Conservation (phyloP, 2,329 filamentous ascomycete species). For the Alternaria sp. region DNA sequence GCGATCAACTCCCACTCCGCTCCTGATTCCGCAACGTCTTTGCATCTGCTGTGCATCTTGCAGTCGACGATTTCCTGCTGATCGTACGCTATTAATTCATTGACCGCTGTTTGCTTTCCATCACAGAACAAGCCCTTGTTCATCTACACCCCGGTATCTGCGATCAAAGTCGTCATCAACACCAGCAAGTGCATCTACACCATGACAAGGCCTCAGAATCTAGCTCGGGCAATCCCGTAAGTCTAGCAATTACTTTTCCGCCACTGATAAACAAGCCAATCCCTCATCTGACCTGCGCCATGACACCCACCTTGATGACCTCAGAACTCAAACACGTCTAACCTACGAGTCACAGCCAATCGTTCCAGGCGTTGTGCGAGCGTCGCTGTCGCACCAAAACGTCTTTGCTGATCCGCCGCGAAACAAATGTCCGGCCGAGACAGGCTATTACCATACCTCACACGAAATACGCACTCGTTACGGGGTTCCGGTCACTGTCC, state of each 20-base stretch:
- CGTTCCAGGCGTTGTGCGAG: conserved; percentile 14
- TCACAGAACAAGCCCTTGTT: neutral
- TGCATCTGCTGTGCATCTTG: conserved; percentile 8
- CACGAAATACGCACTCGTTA: neutral
- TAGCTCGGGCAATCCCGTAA: conserved; percentile 35
- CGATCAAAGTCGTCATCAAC: neutral
- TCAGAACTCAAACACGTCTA: conserved; percentile 37
- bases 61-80: neutral
- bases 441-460: neutral
- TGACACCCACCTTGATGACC: conserved; percentile 33
- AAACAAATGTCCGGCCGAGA: neutral
- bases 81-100: neutral
- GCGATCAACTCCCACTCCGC: conserved; percentile 11
- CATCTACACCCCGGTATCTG: neutral
- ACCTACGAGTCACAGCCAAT: conserved; percentile 25
- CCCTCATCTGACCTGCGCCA: conserved; percentile 21
- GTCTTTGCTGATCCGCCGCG: conserved; percentile 8
- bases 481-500: conserved; percentile 1
- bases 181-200: neutral
- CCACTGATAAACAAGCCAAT: conserved; percentile 30
- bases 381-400: conserved; percentile 20
- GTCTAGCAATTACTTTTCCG: conserved; percentile 20
- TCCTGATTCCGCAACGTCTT: conserved; percentile 18
- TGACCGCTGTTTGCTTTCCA: no score
- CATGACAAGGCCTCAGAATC: conserved; percentile 22